Conservation (phyloP, 352 stramenopile species). For the Pythium rishiriense region DNA sequence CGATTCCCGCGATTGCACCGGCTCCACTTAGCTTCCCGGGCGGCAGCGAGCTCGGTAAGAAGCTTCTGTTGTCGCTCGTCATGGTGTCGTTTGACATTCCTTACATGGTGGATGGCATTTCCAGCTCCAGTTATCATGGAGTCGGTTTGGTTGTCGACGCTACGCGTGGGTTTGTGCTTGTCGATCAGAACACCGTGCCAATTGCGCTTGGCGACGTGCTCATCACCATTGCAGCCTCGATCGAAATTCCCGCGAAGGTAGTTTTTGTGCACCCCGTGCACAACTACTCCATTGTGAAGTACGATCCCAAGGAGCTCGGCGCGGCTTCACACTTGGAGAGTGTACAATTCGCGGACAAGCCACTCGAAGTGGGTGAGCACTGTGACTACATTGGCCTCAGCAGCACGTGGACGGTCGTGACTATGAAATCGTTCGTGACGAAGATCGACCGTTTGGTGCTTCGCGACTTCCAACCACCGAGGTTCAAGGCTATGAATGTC, state of each 20-base stretch:
- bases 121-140: slow-evolving; percentile 86
- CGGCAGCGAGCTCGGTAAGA: slow-evolving; percentile 63
- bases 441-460: slow-evolving; percentile 83
- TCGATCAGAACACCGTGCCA: slow-evolving; percentile 92
- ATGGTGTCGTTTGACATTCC: slow-evolving; percentile 93
- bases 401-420: slow-evolving; percentile 86
- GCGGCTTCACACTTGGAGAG: slow-evolving; percentile 64
- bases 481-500: slow-evolving; percentile 84
- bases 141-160: slow-evolving; percentile 89
- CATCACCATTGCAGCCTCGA: slow-evolving; percentile 86
- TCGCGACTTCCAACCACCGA: slow-evolving; percentile 82
- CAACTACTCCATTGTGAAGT: slow-evolving; percentile 91
- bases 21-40: slow-evolving; percentile 71
- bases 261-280: slow-evolving; percentile 93
- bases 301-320: slow-evolving; percentile 76
- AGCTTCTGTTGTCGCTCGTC: slow-evolving; percentile 77
- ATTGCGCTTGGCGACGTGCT: slow-evolving; percentile 85
- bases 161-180: slow-evolving; percentile 83
- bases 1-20: slow-evolving; percentile 54
- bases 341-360: slow-evolving; percentile 58
- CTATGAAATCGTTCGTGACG: slow-evolving; percentile 84
- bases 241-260: slow-evolving; percentile 86
- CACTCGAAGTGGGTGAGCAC: slow-evolving; percentile 71
- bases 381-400: slow-evolving; percentile 84
- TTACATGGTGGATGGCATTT: slow-evolving; percentile 92